A percentile compares a stretch with the other conserved stretches of the same genome.
phyloP scores from a whole-genome alignment of 1,284 basidiomycete species.

The Inonotus hispidus region DNA sequence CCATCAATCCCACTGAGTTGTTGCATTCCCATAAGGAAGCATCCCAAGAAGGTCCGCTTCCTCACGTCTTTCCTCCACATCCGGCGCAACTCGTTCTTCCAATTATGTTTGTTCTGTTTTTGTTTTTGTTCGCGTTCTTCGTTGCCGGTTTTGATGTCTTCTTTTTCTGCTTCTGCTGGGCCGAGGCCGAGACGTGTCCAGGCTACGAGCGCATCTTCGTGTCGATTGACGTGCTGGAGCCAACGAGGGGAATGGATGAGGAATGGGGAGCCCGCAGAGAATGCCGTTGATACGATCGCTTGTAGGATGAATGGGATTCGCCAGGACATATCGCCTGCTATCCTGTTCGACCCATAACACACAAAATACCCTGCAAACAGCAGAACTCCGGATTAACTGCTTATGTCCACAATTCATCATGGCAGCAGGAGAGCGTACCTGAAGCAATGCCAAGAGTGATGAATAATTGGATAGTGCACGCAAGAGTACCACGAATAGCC shows the following conservation, averaged over 20 bases:
- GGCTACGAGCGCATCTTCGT: slow-evolving; percentile 34
- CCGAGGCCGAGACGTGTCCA: slow-evolving; percentile 30
- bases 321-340: slow-evolving; percentile 40
- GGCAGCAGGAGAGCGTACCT: slow-evolving; percentile 22
- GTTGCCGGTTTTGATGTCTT: slow-evolving; percentile 26
- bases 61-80: slow-evolving; percentile 31
- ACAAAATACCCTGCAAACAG: slow-evolving; percentile 40
- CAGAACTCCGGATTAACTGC: too few species aligned
- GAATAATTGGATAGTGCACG: slow-evolving; percentile 40
- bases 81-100: slow-evolving; percentile 21
- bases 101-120: slow-evolving; percentile 11
- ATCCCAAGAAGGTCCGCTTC: slow-evolving; percentile 37
- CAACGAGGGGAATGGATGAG: slow-evolving; percentile 52
- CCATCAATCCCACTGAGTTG: slow-evolving; percentile 33
- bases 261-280: slow-evolving; percentile 42
- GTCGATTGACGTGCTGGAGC: slow-evolving; percentile 39
- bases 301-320: slow-evolving; percentile 43
- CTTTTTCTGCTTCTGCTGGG: slow-evolving; percentile 29
- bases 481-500: slow-evolving; percentile 37
- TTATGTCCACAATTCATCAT: background rate
- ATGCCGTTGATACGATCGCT: slow-evolving; percentile 31
- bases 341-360: slow-evolving; percentile 39
- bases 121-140: slow-evolving; percentile 18
- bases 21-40: slow-evolving; percentile 43
- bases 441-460: slow-evolving; percentile 40